These are phyloP conservation scores for Juglanconis oblonga DNA, from an alignment of 2,329 filamentous ascomycete species.

Conservation along the genomic window DNA sequence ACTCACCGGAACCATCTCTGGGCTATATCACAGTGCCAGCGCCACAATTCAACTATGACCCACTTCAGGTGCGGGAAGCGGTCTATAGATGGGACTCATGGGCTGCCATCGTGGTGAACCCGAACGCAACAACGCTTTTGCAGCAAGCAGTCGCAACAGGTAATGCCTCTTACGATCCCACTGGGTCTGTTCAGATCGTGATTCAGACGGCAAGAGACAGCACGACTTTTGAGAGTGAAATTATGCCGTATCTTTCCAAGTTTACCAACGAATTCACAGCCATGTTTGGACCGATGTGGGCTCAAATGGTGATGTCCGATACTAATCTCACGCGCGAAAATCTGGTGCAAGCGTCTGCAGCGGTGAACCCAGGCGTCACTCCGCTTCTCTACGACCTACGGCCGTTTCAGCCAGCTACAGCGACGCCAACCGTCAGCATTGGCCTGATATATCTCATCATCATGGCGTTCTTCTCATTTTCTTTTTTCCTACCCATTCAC, in stretches of 20 bases:
- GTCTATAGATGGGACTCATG: conserved; percentile 59
- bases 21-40: conserved; percentile 49
- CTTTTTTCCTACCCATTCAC: conserved; percentile 63
- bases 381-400: conserved; percentile 48
- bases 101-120: conserved; percentile 60
- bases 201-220: conserved; percentile 56
- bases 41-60: conserved; percentile 53
- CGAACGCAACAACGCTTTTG: conserved; percentile 59
- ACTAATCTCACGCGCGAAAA: conserved; percentile 30
- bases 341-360: conserved; percentile 25
- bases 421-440: conserved; percentile 57
- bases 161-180: conserved; percentile 58
- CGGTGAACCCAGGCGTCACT: conserved; percentile 30
- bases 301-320: conserved; percentile 37
- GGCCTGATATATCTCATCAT: conserved; percentile 67
- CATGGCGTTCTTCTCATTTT: conserved; percentile 63
- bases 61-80: conserved; percentile 52
- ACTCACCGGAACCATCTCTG: conserved; percentile 37
- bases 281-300: conserved; percentile 47
- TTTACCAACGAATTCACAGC: conserved; percentile 45
- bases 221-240: conserved; percentile 49
- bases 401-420: conserved; percentile 53
- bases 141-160: conserved; percentile 50
- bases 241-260: conserved; percentile 46
- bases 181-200: conserved; percentile 55